These are phyloP conservation scores for Nitzschia sp. DNA, from an alignment of 108 stramenopile genomes.

Conservation along the genomic window DNA sequence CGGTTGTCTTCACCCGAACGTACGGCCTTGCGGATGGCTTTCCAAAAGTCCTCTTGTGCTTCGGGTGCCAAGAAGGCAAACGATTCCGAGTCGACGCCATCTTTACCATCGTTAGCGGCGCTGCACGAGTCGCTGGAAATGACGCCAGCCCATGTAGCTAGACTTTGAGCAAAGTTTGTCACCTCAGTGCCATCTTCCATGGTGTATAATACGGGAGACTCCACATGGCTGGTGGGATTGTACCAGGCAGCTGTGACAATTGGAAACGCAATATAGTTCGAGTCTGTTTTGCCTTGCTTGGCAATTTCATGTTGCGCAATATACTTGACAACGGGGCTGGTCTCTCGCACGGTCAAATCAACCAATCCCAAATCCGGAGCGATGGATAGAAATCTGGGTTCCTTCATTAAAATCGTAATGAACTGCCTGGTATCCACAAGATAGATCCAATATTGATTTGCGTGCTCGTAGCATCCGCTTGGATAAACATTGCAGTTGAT, in stretches of 20 bases:
- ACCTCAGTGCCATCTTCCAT: constrained; percentile 50
- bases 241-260: constrained; percentile 56
- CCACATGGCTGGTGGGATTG: constrained; percentile 32
- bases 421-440: constrained; percentile 53
- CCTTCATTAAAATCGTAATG: constrained; percentile 34
- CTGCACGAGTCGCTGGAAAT: background rate
- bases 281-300: constrained; percentile 43
- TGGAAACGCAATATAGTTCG: constrained; percentile 43
- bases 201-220: constrained; percentile 38
- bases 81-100: constrained; percentile 1
- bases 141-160: constrained; percentile 43
- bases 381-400: constrained; percentile 61
- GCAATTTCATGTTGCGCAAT: constrained; percentile 26
- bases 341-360: constrained; percentile 43
- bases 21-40: constrained; percentile 23
- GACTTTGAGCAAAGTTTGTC: constrained; percentile 44
- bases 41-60: constrained; percentile 24
- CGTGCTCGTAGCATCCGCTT: constrained; percentile 62
- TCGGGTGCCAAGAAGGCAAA: constrained; percentile 2
- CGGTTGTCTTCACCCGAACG: constrained; percentile 30
- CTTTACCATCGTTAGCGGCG: background rate
- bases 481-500: constrained; percentile 54
- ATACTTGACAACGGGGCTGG: constrained; percentile 20
- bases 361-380: constrained; percentile 58
- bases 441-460: constrained; percentile 63